phyloP scores from a whole-genome alignment of 75 land plant species.

The Picea glauca region DNA sequence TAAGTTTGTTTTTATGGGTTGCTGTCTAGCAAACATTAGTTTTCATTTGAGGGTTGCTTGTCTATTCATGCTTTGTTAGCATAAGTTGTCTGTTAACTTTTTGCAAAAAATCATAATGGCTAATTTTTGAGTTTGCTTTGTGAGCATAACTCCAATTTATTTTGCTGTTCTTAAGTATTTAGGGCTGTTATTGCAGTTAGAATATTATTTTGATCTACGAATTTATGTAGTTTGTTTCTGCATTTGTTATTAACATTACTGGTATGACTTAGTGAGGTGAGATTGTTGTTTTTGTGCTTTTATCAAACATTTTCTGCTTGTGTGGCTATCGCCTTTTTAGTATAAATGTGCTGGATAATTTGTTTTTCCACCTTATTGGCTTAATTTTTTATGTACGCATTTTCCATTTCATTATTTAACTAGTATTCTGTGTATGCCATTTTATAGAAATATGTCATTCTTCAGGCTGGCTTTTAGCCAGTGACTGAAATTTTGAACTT shows the following conservation, averaged over 20 bases:
- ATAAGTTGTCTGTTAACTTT: background rate
- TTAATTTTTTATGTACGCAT: background rate
- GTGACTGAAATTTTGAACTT: background rate
- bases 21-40: too few species aligned
- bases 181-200: background rate
- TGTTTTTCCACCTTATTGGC: background rate
- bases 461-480: background rate
- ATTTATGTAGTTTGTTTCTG: background rate
- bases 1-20: background rate
- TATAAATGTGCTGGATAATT: background rate
- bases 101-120: background rate
- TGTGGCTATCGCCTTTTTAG: background rate
- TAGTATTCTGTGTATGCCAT: background rate
- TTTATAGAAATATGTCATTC: background rate
- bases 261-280: background rate
- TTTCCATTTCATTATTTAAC: background rate
- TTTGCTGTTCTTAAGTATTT: background rate
- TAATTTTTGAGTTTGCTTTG: background rate
- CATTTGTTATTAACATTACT: background rate
- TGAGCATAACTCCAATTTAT: background rate
- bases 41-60: too few species aligned
- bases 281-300: background rate
- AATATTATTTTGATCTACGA: background rate
- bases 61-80: background rate
- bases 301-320: background rate